These are phyloP conservation scores for Monosporascus sp. DNA, from an alignment of 2,329 filamentous ascomycete species.

Conservation along the genomic window DNA sequence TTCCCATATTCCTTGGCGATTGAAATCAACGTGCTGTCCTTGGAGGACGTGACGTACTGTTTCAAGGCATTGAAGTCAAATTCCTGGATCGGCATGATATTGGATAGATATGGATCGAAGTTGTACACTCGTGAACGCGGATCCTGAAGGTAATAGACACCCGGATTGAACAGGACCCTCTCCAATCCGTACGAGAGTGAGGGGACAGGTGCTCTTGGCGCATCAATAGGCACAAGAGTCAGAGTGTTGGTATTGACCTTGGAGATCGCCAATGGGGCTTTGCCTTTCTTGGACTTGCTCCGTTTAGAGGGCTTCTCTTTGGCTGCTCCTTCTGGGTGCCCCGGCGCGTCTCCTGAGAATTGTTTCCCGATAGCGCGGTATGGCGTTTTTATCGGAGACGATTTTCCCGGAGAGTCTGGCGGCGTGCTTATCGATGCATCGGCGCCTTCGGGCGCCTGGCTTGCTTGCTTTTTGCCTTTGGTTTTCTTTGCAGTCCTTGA, in stretches of 20 bases:
- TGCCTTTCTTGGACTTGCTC: background rate
- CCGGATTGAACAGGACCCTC: constrained; percentile 90
- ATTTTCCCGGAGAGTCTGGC: too few relatives aligned
- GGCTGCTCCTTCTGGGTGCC: background rate
- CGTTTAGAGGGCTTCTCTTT: background rate
- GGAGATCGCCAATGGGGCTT: constrained; percentile 11
- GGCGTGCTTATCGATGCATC: background rate
- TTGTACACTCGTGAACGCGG: constrained; percentile 85
- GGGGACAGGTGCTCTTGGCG: constrained; percentile 43
- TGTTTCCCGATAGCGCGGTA: constrained; percentile 3
- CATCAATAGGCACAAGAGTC: constrained; percentile 27
- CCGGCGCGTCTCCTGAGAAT: background rate
- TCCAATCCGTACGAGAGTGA: constrained; percentile 70
- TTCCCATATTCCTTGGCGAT: constrained; percentile 63
- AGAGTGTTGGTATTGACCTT: constrained; percentile 23
- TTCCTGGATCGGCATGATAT: constrained; percentile 87
- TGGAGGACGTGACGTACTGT: constrained; percentile 86
- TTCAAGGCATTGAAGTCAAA: constrained; percentile 89
- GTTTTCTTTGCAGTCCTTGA: background rate
- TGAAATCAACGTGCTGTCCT: constrained; percentile 66
- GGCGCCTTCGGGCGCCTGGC: background rate
- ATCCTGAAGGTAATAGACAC: constrained; percentile 89
- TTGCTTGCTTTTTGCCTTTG: background rate
- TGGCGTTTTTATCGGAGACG: background rate
- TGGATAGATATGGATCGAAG: constrained; percentile 90